Evolutionary conservation across 257 asterid species (phyloP), one percentile per base, ranked within the genome.

Genomic region (Misopates orontium): DNA sequence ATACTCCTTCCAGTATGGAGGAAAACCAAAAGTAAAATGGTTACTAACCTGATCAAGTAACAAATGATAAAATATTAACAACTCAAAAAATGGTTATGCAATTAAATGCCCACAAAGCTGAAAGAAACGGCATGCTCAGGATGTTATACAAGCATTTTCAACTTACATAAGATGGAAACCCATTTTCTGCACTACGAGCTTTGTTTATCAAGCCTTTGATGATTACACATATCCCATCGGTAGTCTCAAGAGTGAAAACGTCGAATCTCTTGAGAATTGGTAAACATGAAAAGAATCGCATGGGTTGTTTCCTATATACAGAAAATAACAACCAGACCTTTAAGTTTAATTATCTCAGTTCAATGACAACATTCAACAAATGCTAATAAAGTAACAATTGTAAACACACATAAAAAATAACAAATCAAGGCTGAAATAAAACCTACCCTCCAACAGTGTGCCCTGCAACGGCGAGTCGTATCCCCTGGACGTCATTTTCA

Each of bases 1-100:
- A 60, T 61, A 82, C 62, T 55, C 78, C 84, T 88, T 86, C 96
- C 98, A 91, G 70, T 70, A 61, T 18, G 83, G 70, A 42, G 98
- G 98, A 79, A 91, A 91, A 31, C 97, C 96, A 28, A 78, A 71
- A 64, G 73, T 25, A 73, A 91, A 91, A 82, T 82, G 85, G 64
- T 79, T 31, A 28, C 57, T 78, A 24, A 86, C 87, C 98, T 91
- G 83, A 68, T 73, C 32, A 64, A 77, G 52, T 54, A 72, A 63
- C 22, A 68, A 71, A 65, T 56, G 62, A 62, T 24, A 18, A 14
- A 45, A 51, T 16, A 71, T 73, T 48, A 63, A 13, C 66, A 65
- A 68, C 62, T 58, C 55, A 17, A 4, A n/a, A 63, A n/a, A 23
- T 32, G 8, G 36, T 44, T 54, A 28, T 51, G 53, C 36, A 56